Conservation (phyloP, 257 asterid species). For the Lycium barbarum region DNA sequence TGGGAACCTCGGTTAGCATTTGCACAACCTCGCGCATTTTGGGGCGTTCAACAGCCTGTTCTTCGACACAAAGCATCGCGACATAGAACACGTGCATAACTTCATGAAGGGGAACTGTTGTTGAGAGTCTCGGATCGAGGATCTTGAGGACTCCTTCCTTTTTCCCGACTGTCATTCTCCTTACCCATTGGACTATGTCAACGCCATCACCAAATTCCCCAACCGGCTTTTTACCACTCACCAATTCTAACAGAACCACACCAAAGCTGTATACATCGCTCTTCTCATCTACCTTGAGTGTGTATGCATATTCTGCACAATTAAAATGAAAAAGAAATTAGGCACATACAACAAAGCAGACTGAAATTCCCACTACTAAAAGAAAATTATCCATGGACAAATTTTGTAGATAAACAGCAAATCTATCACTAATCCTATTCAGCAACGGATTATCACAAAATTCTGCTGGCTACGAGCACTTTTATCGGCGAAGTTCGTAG, state of each 20-base stretch:
- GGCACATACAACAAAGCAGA: not conserved
- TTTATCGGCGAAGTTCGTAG: no score
- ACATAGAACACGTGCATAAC: slow-evolving; percentile 39
- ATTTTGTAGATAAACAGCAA: no score
- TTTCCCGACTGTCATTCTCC: not conserved
- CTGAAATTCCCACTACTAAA: no score
- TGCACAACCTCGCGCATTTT: slow-evolving; percentile 41
- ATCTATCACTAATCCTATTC: no score
- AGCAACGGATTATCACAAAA: no score
- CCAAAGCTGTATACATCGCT: slow-evolving; percentile 45
- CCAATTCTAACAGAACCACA: slow-evolving; percentile 40
- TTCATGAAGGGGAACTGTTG: slow-evolving; percentile 34
- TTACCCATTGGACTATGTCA: slow-evolving; percentile 39
- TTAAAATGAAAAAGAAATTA: not conserved
- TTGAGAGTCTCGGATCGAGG: slow-evolving; percentile 31
- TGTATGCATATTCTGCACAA: slow-evolving; percentile 41
- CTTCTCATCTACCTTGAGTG: slow-evolving; percentile 45
- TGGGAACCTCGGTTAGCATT: slow-evolving; percentile 56
- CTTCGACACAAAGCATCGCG: slow-evolving; percentile 35
- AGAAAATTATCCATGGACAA: no score
- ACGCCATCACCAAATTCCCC: slow-evolving; percentile 45
- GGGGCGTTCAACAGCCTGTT: slow-evolving; percentile 35
- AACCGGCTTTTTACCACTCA: slow-evolving; percentile 38
- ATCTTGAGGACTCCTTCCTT: slow-evolving; percentile 29
- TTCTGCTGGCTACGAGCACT: no score